Evolutionary conservation across 257 asterid species (phyloP).

Genomic region (Przewalskia tangutica): DNA sequence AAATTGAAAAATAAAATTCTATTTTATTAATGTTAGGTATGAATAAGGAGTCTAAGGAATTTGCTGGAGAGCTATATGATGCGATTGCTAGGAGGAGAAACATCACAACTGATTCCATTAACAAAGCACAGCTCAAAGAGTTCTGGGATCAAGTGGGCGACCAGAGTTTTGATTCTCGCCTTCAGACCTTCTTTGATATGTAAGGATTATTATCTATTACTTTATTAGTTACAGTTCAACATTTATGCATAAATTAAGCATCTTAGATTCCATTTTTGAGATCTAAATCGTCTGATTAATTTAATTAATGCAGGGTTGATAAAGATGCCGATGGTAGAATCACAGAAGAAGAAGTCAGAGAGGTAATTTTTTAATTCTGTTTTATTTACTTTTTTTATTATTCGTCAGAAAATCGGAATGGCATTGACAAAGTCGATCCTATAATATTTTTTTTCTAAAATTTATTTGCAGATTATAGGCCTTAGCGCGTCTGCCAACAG

Average conservation of each 20-base stretch:
- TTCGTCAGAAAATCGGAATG: not conserved
- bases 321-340: slow-evolving; percentile 83
- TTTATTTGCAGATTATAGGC: slow-evolving; percentile 48
- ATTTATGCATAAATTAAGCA: not conserved
- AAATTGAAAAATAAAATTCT: not conserved
- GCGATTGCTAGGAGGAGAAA: slow-evolving; percentile 60
- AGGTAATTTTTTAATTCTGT: slow-evolving; percentile 30
- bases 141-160: slow-evolving; percentile 78
- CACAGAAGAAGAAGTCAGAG: slow-evolving; percentile 80
- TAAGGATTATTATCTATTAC: slow-evolving; percentile 11
- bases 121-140: slow-evolving; percentile 48
- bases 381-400: not conserved
- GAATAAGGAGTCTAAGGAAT: slow-evolving; percentile 70
- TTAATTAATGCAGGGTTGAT: slow-evolving; percentile 61
- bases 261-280: not conserved
- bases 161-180: slow-evolving; percentile 80
- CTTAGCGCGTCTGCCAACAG: slow-evolving; percentile 86
- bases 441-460: not conserved
- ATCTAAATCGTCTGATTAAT: not conserved
- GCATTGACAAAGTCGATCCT: not conserved
- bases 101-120: slow-evolving; percentile 44
- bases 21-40: slow-evolving; percentile 35
- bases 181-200: slow-evolving; percentile 89
- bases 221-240: not conserved
- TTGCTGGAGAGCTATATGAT: slow-evolving; percentile 68